phyloP scores from a whole-genome alignment of 2,329 filamentous ascomycete species.

The Coniochaeta pulveracea region DNA sequence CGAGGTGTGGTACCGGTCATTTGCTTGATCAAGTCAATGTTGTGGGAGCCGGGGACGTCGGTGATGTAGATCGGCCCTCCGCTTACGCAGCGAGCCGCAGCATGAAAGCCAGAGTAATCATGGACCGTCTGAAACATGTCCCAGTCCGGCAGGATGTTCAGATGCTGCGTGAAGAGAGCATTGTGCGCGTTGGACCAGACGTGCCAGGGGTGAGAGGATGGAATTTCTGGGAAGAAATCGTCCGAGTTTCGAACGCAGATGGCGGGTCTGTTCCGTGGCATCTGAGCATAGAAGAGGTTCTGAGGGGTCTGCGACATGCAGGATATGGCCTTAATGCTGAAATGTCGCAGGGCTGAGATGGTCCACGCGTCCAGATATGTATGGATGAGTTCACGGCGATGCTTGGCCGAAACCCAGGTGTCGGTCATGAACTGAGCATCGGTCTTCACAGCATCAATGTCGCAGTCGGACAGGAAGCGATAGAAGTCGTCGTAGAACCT shows the following conservation, averaged over 20 bases:
- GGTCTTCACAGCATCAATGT: constrained; percentile 82
- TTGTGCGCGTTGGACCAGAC: constrained; percentile 93
- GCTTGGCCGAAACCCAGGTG: constrained; percentile 53
- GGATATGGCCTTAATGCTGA: constrained; percentile 68
- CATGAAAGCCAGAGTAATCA: constrained; percentile 71
- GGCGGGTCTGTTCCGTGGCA: constrained; percentile 63
- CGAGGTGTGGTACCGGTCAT: constrained; percentile 67
- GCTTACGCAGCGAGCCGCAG: constrained; percentile 77
- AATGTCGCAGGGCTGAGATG: constrained; percentile 64
- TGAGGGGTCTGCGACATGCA: constrained; percentile 93
- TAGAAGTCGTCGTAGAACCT: constrained; percentile 91
- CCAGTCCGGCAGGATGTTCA: constrained; percentile 81
- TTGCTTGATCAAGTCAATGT: constrained; percentile 62
- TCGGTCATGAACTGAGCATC: constrained; percentile 90
- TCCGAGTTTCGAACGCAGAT: constrained; percentile 77
- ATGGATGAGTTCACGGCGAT: constrained; percentile 59
- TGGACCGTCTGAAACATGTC: constrained; percentile 59
- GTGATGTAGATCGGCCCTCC: constrained; percentile 94
- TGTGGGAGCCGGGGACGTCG: constrained; percentile 73
- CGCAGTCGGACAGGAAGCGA: constrained; percentile 58
- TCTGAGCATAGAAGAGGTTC: constrained; percentile 73
- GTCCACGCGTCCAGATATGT: constrained; percentile 83
- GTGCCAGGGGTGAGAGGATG: constrained; percentile 83
- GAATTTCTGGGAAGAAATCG: constrained; percentile 81
- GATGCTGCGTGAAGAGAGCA: constrained; percentile 65